Conservation (phyloP, 2,329 filamentous ascomycete species). For the Lasiodiplodia gonubiensis region DNA sequence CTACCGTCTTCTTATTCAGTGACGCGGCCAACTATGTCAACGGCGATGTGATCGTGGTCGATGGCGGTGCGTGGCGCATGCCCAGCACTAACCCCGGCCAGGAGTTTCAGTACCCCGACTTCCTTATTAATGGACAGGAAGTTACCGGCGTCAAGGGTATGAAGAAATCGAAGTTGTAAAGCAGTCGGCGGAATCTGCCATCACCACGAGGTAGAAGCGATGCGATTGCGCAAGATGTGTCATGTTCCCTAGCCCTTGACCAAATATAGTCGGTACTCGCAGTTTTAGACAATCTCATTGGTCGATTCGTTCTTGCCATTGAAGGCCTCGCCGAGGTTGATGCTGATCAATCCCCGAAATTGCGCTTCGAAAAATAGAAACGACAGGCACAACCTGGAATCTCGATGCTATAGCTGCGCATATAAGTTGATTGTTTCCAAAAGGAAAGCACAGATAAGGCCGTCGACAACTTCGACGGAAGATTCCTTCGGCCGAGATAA, state of each 20-base stretch:
- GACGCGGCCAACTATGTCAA: slow-evolving; percentile 87
- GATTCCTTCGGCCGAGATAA: slow-evolving; percentile 20
- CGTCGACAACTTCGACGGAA: slow-evolving; percentile 8
- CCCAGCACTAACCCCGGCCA: slow-evolving; percentile 42
- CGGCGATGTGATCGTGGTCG: slow-evolving; percentile 75
- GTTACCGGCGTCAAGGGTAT: slow-evolving; percentile 64
- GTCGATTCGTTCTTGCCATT: background rate
- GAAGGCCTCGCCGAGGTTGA: slow-evolving; percentile 10
- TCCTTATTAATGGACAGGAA: slow-evolving; percentile 59
- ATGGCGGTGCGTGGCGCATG: slow-evolving; percentile 59
- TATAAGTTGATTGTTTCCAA: background rate
- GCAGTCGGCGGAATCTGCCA: background rate
- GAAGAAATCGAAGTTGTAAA: slow-evolving; percentile 62
- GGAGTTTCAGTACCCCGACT: slow-evolving; percentile 62
- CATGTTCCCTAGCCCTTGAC: background rate
- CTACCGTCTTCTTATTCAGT: slow-evolving; percentile 86
- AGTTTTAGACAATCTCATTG: background rate
- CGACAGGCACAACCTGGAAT: background rate
- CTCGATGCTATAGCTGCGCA: slow-evolving; percentile 4
- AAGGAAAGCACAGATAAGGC: background rate
- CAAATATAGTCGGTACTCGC: slow-evolving; percentile 4
- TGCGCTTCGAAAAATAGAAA: slow-evolving; percentile 18
- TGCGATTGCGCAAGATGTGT: slow-evolving; percentile 23
- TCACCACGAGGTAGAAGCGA: background rate
- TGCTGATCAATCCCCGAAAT: slow-evolving; percentile 21